Evolutionary conservation across 2,329 filamentous ascomycete genomes (phyloP).

Genomic region (Ophiocordyceps camponoti-floridani): DNA sequence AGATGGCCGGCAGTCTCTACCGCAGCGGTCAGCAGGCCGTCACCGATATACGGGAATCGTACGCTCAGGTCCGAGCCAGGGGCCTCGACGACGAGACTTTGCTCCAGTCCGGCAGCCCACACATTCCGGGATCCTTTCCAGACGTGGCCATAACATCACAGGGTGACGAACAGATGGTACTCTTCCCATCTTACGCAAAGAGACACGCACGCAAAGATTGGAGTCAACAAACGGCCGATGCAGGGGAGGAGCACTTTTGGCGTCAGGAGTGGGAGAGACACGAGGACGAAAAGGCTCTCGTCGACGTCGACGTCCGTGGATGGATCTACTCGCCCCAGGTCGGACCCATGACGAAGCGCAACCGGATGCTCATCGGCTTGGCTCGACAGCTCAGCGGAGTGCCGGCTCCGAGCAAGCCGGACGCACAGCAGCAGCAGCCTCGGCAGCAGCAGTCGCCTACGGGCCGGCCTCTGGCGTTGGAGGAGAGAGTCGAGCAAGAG

Average conservation of each 20-base stretch:
- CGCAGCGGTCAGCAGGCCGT: constrained; percentile 36
- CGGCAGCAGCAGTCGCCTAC: constrained; percentile 5
- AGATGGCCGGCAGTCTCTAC: constrained; percentile 39
- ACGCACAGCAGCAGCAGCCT: constrained; percentile 8
- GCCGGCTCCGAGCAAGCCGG: constrained; percentile 39
- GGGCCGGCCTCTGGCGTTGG: constrained; percentile 10
- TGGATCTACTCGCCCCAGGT: constrained; percentile 85
- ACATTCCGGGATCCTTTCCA: constrained; percentile 62
- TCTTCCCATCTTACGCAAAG: constrained; percentile 89
- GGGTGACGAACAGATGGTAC: constrained; percentile 78
- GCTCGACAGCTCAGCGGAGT: constrained; percentile 80
- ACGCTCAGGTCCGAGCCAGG: constrained; percentile 30
- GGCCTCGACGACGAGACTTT: constrained; percentile 12
- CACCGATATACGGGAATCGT: constrained; percentile 40
- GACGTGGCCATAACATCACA: constrained; percentile 65
- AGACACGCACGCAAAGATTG: constrained; percentile 39
- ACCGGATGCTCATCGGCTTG: constrained; percentile 70
- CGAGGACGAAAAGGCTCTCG: constrained; percentile 68
- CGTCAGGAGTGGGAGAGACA: constrained; percentile 59
- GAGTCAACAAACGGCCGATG: constrained; percentile 12
- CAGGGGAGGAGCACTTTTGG: constrained; percentile 57
- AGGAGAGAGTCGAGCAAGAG: constrained; percentile 38
- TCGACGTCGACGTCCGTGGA: constrained; percentile 86
- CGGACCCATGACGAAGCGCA: constrained; percentile 72
- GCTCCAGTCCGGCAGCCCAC: constrained; percentile 11